Percentiles rank a stretch among this genome's conserved stretches.
Evolutionary conservation across 257 asterid species (phyloP).

Genomic region (Linaria vulgaris): DNA sequence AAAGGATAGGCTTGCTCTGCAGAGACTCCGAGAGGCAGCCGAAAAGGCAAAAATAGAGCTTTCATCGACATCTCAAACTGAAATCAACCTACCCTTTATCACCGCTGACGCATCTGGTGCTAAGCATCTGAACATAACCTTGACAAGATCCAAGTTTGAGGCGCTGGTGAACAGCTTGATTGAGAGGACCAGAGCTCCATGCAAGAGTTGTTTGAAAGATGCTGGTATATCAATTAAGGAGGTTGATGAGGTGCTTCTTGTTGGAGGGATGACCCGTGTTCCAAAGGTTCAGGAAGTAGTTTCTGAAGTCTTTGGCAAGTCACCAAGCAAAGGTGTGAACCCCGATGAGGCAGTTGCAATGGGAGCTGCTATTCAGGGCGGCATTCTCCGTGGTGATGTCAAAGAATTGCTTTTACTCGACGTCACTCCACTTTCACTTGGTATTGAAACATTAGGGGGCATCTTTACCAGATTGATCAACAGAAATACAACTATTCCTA

Average conservation of each 20-base stretch:
- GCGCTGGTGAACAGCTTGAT: conserved; percentile 57
- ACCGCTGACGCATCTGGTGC: conserved; percentile 79
- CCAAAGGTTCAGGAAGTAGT: conserved; percentile 77
- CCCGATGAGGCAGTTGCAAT: conserved; percentile 84
- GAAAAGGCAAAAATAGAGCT: conserved; percentile 82
- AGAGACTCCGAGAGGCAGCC: conserved; percentile 80
- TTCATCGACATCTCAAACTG: conserved; percentile 71
- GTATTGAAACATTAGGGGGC: conserved; percentile 76
- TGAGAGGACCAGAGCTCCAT: conserved; percentile 67
- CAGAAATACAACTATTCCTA: conserved; percentile 74
- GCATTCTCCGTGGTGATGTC: conserved; percentile 70
- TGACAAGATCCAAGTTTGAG: conserved; percentile 73
- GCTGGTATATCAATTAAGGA: conserved; percentile 62
- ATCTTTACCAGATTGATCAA: conserved; percentile 68
- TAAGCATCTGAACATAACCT: conserved; percentile 62
- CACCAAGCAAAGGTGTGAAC: conserved; percentile 79
- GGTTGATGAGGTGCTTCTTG: conserved; percentile 73
- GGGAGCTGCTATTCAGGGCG: conserved; percentile 86
- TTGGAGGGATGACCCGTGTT: conserved; percentile 85
- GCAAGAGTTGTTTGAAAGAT: conserved; percentile 75
- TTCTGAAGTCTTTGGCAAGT: conserved; percentile 63
- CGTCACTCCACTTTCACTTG: conserved; percentile 74
- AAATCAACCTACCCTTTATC: conserved; percentile 66
- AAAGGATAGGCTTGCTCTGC: conserved; percentile 69
- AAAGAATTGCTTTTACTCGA: conserved; percentile 73